Conservation (phyloP, 2,329 filamentous ascomycete genomes). For the Diplocarpon mali region DNA sequence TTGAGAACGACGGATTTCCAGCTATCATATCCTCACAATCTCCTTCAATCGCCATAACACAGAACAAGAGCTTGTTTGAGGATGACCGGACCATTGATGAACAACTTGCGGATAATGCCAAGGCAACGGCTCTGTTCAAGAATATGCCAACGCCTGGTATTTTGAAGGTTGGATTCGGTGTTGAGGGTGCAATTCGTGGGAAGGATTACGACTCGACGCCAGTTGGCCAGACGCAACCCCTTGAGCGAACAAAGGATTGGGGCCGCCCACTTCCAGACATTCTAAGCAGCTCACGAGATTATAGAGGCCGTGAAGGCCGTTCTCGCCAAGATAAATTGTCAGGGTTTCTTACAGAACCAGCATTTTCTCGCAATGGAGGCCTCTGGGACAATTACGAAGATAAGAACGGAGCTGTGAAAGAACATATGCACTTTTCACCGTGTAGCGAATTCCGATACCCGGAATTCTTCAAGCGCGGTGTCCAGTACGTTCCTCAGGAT, state of each 20-base stretch:
- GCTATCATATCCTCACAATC: not conserved
- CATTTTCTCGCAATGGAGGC: not conserved
- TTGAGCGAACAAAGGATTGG: not conserved
- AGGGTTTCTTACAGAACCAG: not conserved
- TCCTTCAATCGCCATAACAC: not conserved
- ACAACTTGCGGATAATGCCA: constrained; percentile 8
- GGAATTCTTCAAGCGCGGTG: constrained; percentile 19
- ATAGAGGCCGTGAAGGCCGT: not conserved
- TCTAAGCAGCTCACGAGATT: not conserved
- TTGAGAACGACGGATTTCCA: constrained; percentile 2
- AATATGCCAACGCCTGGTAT: constrained; percentile 13
- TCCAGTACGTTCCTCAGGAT: constrained; percentile 13
- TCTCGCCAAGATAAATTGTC: not conserved
- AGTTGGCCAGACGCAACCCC: not conserved
- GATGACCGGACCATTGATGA: constrained; percentile 9
- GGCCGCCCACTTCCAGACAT: not conserved
- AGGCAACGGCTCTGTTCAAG: constrained; percentile 9
- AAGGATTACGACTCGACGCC: constrained; percentile 8
- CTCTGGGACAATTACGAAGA: constrained; percentile 11
- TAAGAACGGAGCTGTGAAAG: constrained; percentile 5
- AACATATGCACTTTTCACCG: constrained; percentile 1
- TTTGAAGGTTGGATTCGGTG: constrained; percentile 16
- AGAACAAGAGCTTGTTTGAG: not conserved
- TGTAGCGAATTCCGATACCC: constrained; percentile 7
- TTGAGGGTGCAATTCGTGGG: constrained; percentile 9